Conservation (phyloP, 2,329 filamentous ascomycete genomes). For the Pyrenophora seminiperda region DNA sequence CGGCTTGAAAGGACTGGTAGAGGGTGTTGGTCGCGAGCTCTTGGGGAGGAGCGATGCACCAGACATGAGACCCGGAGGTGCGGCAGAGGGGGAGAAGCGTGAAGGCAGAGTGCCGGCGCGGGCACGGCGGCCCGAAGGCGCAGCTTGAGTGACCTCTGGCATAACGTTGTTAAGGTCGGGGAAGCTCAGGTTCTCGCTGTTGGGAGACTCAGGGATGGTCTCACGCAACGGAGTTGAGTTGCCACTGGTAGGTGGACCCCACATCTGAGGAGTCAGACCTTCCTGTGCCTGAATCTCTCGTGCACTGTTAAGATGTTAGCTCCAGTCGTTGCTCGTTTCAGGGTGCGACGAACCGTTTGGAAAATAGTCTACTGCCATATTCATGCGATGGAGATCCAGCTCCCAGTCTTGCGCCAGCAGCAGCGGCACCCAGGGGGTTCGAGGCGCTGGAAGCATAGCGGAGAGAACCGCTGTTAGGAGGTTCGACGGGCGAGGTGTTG, state of each 20-base stretch:
- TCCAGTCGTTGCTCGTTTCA: conserved; percentile 36
- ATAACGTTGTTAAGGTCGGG: conserved; percentile 82
- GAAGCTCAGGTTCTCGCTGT: conserved; percentile 90
- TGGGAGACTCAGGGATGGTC: conserved; percentile 96
- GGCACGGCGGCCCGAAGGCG: conserved; percentile 74
- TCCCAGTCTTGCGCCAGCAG: conserved; percentile 72
- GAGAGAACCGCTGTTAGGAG: conserved; percentile 64
- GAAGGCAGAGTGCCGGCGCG: conserved; percentile 96
- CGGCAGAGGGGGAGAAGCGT: conserved; percentile 79
- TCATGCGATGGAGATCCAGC: conserved; percentile 97
- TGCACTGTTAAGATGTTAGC: conserved; percentile 64
- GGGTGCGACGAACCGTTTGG: conserved; percentile 76
- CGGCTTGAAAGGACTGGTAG: conserved; percentile 86
- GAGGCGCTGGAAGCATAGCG: conserved; percentile 76
- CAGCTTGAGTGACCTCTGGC: conserved; percentile 61
- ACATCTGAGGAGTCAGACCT: conserved; percentile 74
- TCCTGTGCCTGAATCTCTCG: conserved; percentile 97
- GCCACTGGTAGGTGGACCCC: conserved; percentile 95
- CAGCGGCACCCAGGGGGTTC: conserved; percentile 56
- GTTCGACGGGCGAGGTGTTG: conserved; percentile 80
- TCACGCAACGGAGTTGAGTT: conserved; percentile 95
- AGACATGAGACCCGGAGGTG: conserved; percentile 62
- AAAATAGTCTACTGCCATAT: conserved; percentile 76
- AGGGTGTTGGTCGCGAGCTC: conserved; percentile 82
- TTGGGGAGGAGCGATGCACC: conserved; percentile 67